phyloP scores from a whole-genome alignment of 2,329 filamentous ascomycete species.

The Paramyrothecium sp. region DNA sequence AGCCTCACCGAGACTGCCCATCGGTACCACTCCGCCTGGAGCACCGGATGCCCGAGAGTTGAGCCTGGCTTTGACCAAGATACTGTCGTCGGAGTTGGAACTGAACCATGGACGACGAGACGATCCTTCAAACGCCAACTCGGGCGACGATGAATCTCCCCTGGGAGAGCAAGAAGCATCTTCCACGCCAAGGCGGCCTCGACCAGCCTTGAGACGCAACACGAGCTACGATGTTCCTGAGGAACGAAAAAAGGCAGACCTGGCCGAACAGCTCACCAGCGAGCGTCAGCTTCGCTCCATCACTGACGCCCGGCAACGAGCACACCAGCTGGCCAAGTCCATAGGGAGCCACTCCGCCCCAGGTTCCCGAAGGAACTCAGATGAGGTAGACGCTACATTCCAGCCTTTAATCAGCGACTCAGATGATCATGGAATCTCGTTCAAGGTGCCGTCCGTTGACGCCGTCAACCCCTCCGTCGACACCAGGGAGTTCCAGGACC shows the following conservation, averaged over 20 bases:
- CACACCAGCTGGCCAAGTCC: slow-evolving; percentile 36
- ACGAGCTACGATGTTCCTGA: slow-evolving; percentile 40
- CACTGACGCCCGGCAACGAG: slow-evolving; percentile 36
- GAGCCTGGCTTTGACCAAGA: slow-evolving; percentile 34
- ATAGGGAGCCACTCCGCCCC: slow-evolving; percentile 36
- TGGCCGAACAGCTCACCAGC: slow-evolving; percentile 33
- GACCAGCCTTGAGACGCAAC: slow-evolving; percentile 39
- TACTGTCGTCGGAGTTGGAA: slow-evolving; percentile 31
- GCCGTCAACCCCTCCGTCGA: slow-evolving; percentile 17
- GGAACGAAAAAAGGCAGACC: slow-evolving; percentile 37
- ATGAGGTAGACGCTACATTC: slow-evolving; percentile 28
- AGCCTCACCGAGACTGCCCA: slow-evolving; percentile 20
- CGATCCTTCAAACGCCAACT: slow-evolving; percentile 6
- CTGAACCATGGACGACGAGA: slow-evolving; percentile 6
- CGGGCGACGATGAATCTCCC: slow-evolving; percentile 6
- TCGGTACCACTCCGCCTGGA: slow-evolving; percentile 24
- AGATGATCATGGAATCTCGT: slow-evolving; percentile 18
- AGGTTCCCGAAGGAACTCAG: slow-evolving; percentile 33
- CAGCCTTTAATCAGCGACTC: slow-evolving; percentile 28
- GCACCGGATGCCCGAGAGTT: slow-evolving; percentile 37
- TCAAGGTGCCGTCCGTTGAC: slow-evolving; percentile 10
- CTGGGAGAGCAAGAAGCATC: neutral
- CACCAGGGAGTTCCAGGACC: slow-evolving; percentile 18
- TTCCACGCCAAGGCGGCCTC: slow-evolving; percentile 21
- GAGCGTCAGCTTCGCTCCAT: slow-evolving; percentile 37